Percentiles rank a stretch among this genome's conserved stretches.
Conservation (phyloP, 139 green algal genomes). For the Ettlia oleoabundans region DNA sequence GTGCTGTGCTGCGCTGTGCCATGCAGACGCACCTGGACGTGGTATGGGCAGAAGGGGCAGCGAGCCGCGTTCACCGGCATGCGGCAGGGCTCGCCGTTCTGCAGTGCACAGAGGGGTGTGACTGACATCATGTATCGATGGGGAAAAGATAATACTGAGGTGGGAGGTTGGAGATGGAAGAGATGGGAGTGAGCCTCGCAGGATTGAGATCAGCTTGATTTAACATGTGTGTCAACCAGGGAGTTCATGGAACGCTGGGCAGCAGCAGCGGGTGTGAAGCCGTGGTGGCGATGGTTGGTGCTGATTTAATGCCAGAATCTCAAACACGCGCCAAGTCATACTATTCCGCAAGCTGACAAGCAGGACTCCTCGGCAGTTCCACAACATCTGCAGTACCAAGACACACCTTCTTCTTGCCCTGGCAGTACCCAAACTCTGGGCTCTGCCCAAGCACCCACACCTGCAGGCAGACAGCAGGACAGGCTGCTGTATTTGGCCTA, state of each 20-base stretch:
- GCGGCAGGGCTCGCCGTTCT: conserved; percentile 53
- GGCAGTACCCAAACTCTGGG: conserved; percentile 60
- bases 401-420: conserved; percentile 43
- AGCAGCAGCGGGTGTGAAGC: too few relatives aligned
- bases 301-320: too few relatives aligned
- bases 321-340: not conserved
- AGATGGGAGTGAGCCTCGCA: too few relatives aligned
- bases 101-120: not conserved
- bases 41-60: conserved; percentile 59
- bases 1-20: not conserved
- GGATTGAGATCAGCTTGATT: too few relatives aligned
- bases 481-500: not conserved
- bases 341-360: too few relatives aligned
- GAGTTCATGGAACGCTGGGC: too few relatives aligned
- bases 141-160: not conserved
- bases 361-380: not conserved
- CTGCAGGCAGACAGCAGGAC: not conserved
- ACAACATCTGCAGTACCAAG: not conserved
- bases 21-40: conserved; percentile 40
- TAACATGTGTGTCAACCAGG: too few relatives aligned
- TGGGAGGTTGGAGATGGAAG: not conserved
- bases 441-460: conserved; percentile 53
- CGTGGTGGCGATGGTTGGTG: too few relatives aligned
- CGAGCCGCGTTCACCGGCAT: conserved; percentile 53
- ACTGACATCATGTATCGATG: not conserved